Conservation (phyloP, 108 stramenopile species). For the Nitzschia putrida region DNA sequence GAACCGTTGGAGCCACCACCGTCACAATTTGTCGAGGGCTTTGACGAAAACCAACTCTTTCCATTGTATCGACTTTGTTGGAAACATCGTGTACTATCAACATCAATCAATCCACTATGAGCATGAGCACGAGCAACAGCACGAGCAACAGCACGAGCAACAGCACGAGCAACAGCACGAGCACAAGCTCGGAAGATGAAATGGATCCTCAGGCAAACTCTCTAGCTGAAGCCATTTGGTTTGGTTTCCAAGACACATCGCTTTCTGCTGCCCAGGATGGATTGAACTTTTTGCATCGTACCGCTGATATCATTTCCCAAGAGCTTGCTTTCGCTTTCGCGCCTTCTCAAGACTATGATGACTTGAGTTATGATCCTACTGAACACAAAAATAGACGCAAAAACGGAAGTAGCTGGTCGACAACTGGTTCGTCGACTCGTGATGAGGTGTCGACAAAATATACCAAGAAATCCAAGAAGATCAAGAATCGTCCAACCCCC, state of each 20-base stretch:
- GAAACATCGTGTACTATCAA: too few relatives aligned
- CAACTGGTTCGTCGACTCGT: neutral
- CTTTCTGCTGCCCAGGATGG: neutral
- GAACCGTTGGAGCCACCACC: neutral
- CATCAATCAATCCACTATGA: neutral
- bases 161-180: neutral
- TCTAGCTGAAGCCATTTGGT: slow-evolving; percentile 1
- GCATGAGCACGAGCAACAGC: neutral
- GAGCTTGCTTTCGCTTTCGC: slow-evolving; percentile 14
- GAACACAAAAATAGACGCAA: neutral
- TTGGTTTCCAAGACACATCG: neutral
- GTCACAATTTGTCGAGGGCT: neutral
- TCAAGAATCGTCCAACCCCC: neutral
- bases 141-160: neutral
- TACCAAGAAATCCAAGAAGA: neutral
- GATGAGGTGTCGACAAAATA: neutral
- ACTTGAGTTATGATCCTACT: neutral
- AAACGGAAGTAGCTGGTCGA: slow-evolving; percentile 3
- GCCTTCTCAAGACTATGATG: slow-evolving; percentile 1
- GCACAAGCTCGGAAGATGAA: neutral
- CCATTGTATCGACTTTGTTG: too few relatives aligned
- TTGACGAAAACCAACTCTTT: too few relatives aligned
- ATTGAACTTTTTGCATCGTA: neutral
- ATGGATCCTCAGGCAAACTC: neutral
- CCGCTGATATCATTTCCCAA: neutral